Evolutionary conservation across 139 green algal species (phyloP).

Genomic region (Coelastrella sp.): DNA sequence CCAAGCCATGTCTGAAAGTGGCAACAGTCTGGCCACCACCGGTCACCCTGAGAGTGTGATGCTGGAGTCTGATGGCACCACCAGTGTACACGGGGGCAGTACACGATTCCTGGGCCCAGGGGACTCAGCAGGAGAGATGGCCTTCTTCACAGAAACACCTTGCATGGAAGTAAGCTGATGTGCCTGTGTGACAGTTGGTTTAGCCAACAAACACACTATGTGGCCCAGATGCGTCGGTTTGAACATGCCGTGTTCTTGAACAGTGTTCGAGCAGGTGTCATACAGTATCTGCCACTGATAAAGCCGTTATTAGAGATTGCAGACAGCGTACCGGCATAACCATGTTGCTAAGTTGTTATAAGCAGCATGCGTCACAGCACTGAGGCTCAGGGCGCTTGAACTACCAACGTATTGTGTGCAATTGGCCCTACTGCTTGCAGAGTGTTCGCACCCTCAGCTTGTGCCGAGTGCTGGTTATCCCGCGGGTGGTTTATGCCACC

Average conservation of each 20-base stretch:
- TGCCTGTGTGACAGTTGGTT: not conserved
- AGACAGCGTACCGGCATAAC: no score
- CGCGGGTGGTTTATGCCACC: conserved; percentile 40
- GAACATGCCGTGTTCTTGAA: not conserved
- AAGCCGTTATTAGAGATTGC: no score
- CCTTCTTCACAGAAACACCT: conserved; percentile 49
- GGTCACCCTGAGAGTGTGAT: conserved; percentile 15
- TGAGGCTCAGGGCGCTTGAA: no score
- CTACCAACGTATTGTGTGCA: not conserved
- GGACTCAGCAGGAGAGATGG: conserved; percentile 33
- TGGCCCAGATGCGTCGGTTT: not conserved
- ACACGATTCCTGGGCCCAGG: not conserved
- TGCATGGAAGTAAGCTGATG: conserved; percentile 20
- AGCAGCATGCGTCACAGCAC: no score
- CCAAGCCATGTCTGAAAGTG: not conserved
- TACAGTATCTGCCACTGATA: no score
- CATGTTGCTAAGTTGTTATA: no score
- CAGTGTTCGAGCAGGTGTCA: not conserved
- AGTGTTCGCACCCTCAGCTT: not conserved
- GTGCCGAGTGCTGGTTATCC: conserved; percentile 59
- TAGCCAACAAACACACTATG: not conserved
- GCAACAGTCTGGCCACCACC: not conserved
- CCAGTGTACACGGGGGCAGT: conserved; percentile 22
- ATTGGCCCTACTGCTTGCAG: not conserved
- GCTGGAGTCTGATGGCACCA: not conserved